Conservation (phyloP, 768 basidiomycete genomes). For the Leccinum boreale region DNA sequence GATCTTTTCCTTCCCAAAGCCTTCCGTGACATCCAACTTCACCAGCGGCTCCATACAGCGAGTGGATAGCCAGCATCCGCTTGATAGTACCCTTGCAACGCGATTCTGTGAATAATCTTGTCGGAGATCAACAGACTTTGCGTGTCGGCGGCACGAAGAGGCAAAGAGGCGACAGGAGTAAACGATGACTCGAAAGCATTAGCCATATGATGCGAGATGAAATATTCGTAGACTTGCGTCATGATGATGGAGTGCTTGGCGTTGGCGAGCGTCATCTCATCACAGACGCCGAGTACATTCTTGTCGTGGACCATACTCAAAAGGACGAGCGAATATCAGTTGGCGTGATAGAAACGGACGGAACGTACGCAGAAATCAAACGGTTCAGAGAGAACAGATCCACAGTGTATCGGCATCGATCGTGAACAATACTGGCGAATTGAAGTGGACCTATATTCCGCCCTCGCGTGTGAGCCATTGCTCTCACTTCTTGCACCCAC, state of each 20-base stretch:
- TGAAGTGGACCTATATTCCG: slow-evolving; percentile 80
- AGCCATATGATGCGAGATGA: slow-evolving; percentile 97
- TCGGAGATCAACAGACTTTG: slow-evolving; percentile 95
- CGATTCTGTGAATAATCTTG: slow-evolving; percentile 91
- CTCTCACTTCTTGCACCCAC: not conserved
- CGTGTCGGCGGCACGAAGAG: slow-evolving; percentile 88
- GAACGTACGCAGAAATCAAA: slow-evolving; percentile 77
- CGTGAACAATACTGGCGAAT: slow-evolving; percentile 85
- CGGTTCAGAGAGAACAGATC: slow-evolving; percentile 87
- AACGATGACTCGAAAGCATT: slow-evolving; percentile 97
- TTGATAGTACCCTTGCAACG: slow-evolving; percentile 42
- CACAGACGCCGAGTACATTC: slow-evolving; percentile 82
- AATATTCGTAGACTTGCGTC: slow-evolving; percentile 72
- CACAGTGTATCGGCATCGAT: slow-evolving; percentile 96
- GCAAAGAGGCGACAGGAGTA: slow-evolving; percentile 98
- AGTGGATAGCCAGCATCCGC: too few relatives aligned
- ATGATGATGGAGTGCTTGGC: slow-evolving; percentile 93
- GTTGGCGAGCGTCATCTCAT: slow-evolving; percentile 91
- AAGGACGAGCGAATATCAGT: not conserved
- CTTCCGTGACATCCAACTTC: too few relatives aligned
- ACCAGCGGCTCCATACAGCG: too few relatives aligned
- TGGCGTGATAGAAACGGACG: not conserved
- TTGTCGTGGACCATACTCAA: slow-evolving; percentile 94
- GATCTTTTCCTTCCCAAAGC: too few relatives aligned
- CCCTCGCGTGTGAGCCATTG: not conserved